Conservation (phyloP, 192 early-diverging fungal species). For the Kappamyces sp. region DNA sequence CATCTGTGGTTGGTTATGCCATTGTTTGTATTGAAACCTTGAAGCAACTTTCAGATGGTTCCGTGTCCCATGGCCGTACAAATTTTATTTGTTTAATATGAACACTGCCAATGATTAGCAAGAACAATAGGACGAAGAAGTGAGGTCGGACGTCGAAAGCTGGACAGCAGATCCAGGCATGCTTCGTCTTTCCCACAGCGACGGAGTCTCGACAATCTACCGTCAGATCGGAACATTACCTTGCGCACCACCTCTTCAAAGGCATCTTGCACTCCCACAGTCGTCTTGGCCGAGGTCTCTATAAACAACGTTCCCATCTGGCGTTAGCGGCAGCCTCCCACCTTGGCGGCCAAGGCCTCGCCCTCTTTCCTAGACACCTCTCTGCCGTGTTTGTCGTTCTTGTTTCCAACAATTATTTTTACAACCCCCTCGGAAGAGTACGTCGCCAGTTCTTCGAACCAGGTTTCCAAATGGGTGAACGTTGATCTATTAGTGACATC, state of each 20-base stretch:
- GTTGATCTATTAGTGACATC: constrained; percentile 91
- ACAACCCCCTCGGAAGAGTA: constrained; percentile 87
- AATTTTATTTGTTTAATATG: too few relatives aligned
- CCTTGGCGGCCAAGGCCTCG: constrained; percentile 75
- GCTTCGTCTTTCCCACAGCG: constrained; percentile 20
- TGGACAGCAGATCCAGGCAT: too few relatives aligned
- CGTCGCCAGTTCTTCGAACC: constrained; percentile 92
- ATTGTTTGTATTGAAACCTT: too few relatives aligned
- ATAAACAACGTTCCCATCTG: constrained; percentile 85
- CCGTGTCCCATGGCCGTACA: too few relatives aligned
- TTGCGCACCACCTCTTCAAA: constrained; percentile 91
- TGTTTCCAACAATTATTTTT: constrained; percentile 98
- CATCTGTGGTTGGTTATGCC: too few relatives aligned
- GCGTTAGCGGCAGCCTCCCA: too few relatives aligned
- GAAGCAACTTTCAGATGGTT: too few relatives aligned
- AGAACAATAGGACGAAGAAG: too few relatives aligned
- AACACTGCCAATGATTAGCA: too few relatives aligned
- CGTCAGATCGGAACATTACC: constrained; percentile 41
- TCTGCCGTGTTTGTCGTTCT: constrained; percentile 83
- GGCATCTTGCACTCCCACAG: constrained; percentile 83
- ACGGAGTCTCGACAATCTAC: constrained; percentile 35
- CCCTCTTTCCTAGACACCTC: constrained; percentile 84
- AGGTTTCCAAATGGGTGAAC: constrained; percentile 87
- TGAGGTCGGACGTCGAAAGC: too few relatives aligned
- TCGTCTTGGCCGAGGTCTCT: constrained; percentile 95